These are phyloP conservation scores for Neoconidiobolus thromboides DNA, from an alignment of 371 early-diverging fungal species.

Conservation along the genomic window DNA sequence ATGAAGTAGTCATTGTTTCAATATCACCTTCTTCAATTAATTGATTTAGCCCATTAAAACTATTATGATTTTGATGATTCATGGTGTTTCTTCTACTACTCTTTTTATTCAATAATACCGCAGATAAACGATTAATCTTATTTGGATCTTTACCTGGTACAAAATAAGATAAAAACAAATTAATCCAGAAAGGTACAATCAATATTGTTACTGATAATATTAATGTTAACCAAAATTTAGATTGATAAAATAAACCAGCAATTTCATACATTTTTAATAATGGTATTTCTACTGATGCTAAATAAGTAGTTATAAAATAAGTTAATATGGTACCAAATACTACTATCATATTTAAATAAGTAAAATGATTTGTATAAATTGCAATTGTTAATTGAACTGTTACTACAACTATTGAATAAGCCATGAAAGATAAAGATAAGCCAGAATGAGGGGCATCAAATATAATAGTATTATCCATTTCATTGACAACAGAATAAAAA, in stretches of 20 bases:
- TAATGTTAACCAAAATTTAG: neutral
- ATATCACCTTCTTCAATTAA: no score
- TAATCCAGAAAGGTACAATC: neutral
- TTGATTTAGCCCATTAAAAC: no score
- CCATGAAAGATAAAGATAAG: neutral
- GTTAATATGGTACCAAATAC: constrained; percentile 2
- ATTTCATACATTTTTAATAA: neutral
- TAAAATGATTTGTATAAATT: constrained; percentile 4
- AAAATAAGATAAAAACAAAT: neutral
- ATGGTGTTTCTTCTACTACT: no score
- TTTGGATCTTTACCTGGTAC: neutral
- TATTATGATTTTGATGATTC: no score
- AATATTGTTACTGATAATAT: neutral
- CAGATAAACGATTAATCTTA: neutral
- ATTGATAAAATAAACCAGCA: neutral
- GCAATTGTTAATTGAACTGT: constrained; percentile 5
- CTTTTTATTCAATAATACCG: neutral
- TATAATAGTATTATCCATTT: neutral
- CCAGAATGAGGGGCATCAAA: neutral
- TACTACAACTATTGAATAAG: neutral
- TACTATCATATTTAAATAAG: neutral
- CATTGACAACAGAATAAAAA: neutral
- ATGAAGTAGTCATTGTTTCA: no score
- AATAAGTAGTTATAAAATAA: neutral
- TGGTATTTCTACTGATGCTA: neutral